Base-by-base conservation (phyloP, 2,329 filamentous ascomycete species). In the Ophiocordyceps camponoti-floridani region DNA sequence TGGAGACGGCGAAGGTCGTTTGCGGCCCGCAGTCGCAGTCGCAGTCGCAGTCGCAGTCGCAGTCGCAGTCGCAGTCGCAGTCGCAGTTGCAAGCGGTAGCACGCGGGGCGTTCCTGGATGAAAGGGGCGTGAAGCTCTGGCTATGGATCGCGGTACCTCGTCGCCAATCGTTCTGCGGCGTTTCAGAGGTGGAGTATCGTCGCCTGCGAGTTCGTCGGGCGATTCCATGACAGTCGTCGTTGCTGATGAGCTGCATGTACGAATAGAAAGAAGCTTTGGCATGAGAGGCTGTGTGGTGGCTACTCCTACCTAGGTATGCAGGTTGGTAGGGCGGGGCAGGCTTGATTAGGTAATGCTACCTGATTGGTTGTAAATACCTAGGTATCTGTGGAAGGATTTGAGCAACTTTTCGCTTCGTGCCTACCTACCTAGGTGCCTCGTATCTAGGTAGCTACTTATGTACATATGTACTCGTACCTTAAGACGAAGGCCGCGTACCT, bases 211-310 rank as follows among this genome's bases (percentile, higher is more conserved):
- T 18, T 58, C 53, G 37, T 55, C 51, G 37, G 52, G 52, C 16
- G 54, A 53, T 42, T 54, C 53, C 62, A 63, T 64, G 44, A 43
- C 48, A 44, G 44, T 31, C 11, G 26, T n/a, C 41, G 44, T 48
- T 45, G 51, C 48, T 49, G 51, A 47, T 4, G 27, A 40, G 23
- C 4, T 14, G 23, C 3, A 23, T 23, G 23, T 23, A 23, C 16
- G 13, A 11, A 2, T 11, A 9, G 13, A 4, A 13, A 7, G 16
- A 40, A 33, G 9, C 9, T 18, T 38, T 10, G 35, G n/a, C n/a
- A 16, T 6, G 14, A 4, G 31, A 23, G 23, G 23, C 23, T 23
- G 23, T 23, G 23, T 23, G 23, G 23, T 23, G 23, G 23, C 23
- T 23, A 23, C 23, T n/a, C n/a, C n/a, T n/a, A n/a, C n/a, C n/a